Base-by-base conservation (phyloP, 1,284 basidiomycete genomes). In the Meira nashicola region DNA sequence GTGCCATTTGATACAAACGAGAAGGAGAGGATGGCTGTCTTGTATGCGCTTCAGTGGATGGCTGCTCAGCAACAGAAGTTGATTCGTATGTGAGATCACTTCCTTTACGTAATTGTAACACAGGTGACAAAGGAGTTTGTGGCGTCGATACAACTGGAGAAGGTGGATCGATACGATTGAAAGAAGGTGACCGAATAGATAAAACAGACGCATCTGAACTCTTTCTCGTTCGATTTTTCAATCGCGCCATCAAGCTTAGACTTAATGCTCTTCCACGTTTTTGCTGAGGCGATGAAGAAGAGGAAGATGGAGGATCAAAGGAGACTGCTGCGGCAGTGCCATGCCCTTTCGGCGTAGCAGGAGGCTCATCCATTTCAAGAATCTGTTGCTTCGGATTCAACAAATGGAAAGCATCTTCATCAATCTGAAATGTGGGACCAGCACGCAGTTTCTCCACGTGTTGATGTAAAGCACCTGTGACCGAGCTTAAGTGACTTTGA, bases 351-450 rank as follows among this genome's bases (percentile, higher is more conserved):
- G 28, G 28, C 8, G 28, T 33, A 33, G 28, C 28, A 33, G 28
- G 28, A 33, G 28, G 28, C 28, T 33, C 28, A 33, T 33, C 28
- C 28, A 8, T 33, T 33, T 33, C 28, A 33, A 33, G 28, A 33
- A 33, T 33, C 8, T 8, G 28, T 33, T 33, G 28, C 8, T 33
- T 33, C 4, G 28, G 28, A 8, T 17, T 17, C 43, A 44, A 44
- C 43, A 53, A 33, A 23, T n/a, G 23, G 4, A 25, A 53, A 39
- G 50, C 50, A 25, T 33, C 37, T 38, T 12, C 21, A 53, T 53
- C 50, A 15, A 53, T 53, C 14, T 38, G 50, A 23, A 33, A 53
- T 2, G 12, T 53, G 8, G 50, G 50, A 15, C 50, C 50, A 41
- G 50, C 23, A 14, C 50, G 37, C 12, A 53, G 8, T 4, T n/a